These are phyloP conservation scores for Davidsoniella australis DNA, from an alignment of 2,329 filamentous ascomycete genomes.

Conservation along the genomic window DNA sequence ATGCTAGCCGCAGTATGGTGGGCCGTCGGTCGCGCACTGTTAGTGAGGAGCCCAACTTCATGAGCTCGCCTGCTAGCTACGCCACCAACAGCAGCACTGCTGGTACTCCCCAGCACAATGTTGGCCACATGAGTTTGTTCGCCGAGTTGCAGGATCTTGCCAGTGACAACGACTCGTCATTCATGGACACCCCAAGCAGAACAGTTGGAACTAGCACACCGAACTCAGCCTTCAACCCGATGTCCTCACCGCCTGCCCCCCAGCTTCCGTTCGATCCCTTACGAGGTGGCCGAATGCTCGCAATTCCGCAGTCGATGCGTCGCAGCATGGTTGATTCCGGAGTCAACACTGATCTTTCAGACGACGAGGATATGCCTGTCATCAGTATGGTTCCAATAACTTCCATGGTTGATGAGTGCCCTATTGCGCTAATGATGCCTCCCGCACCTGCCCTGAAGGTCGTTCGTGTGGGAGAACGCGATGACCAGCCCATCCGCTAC, in stretches of 20 bases:
- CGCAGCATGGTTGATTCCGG: constrained; percentile 40
- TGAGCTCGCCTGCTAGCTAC: constrained; percentile 43
- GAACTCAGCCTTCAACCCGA: constrained; percentile 26
- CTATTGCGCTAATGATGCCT: constrained; percentile 1
- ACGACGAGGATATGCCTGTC: constrained; percentile 17
- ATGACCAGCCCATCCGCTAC: neutral
- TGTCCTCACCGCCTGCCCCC: constrained; percentile 27
- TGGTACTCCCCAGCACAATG: constrained; percentile 29
- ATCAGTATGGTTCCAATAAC: constrained; percentile 3
- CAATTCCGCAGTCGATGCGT: constrained; percentile 10
- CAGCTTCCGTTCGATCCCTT: constrained; percentile 22
- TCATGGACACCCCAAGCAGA: constrained; percentile 37
- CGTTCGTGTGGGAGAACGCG: constrained; percentile 3
- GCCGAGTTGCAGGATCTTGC: constrained; percentile 75
- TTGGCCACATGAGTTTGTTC: constrained; percentile 60
- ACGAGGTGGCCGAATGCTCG: neutral
- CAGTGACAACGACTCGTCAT: constrained; percentile 56
- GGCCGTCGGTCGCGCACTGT: constrained; percentile 41
- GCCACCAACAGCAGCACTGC: constrained; percentile 28
- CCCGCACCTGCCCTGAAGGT: constrained; percentile 1
- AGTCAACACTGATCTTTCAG: constrained; percentile 33
- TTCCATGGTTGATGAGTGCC: constrained; percentile 7
- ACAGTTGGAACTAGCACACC: constrained; percentile 32
- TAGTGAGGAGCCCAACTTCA: constrained; percentile 40
- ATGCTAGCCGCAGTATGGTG: constrained; percentile 43